Evolutionary conservation across 176 grass and related monocot species (phyloP).

Genomic region (Eremochloa ophiuroides): DNA sequence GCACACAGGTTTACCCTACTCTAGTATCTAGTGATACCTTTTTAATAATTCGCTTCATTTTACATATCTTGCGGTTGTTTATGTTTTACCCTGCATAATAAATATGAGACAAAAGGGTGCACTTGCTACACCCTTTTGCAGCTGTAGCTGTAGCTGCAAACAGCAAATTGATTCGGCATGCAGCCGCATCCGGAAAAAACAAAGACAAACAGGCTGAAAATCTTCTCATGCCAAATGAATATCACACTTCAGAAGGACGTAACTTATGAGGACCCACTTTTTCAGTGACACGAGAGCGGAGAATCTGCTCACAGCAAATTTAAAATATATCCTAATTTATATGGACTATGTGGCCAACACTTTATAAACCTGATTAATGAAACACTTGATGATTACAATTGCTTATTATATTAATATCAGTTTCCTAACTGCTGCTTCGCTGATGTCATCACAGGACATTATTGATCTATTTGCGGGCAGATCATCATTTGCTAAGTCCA

Average conservation of each 20-base stretch:
- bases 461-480: constrained; percentile 55
- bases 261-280: not conserved
- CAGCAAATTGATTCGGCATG: no score
- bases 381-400: not conserved
- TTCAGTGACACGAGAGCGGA: not conserved
- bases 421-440: not conserved
- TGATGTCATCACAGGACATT: constrained; percentile 39
- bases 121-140: no score
- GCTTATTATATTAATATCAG: not conserved
- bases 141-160: no score
- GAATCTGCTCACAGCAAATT: not conserved
- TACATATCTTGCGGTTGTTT: not conserved
- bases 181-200: no score
- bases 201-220: not conserved
- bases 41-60: not conserved
- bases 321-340: not conserved
- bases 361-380: not conserved
- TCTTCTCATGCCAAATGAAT: not conserved
- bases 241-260: not conserved
- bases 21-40: not conserved
- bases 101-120: not conserved
- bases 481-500: constrained; percentile 24
- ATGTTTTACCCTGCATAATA: not conserved
- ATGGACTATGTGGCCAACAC: not conserved
- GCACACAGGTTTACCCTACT: constrained; percentile 10